Evolutionary conservation across 2,329 filamentous ascomycete genomes (phyloP), one percentile per base, ranked within the genome.

Genomic region (Monilinia vaccinii-corymbosi): DNA sequence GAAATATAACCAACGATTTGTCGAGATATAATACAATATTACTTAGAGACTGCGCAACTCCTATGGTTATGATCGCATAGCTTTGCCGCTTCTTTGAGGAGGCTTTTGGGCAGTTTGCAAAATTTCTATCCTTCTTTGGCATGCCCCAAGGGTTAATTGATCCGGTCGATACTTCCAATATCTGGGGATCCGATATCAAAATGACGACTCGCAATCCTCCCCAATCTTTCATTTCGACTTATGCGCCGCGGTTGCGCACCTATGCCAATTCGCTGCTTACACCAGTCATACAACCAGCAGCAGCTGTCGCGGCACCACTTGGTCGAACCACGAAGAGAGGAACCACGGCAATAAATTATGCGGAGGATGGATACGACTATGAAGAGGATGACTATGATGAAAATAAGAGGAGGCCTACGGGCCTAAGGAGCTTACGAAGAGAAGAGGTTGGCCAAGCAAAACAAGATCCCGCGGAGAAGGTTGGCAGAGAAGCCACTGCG

Each of bases 301-400:
- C 86, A 66, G 78, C 79, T 60, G 81, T 83, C n/a, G 74, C 83
- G 2, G 86, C 84, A 28, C 83, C 87, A 44, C 77, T 82, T 62
- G 81, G 89, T 68, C 85, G 93, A 72, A 96, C 89, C n/a, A 97
- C 94, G 10, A 97, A 99, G 78, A 88, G 94, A 74, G 94, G 94
- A 61, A 97, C 94, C 2, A 94, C 90, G 38, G 89, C 93, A 64
- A 94, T 97, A 75, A 99, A 97, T 76, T 99, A 99, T 72, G 93
- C 94, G 28, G 94, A 99, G 73, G 93, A 97, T 73, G 92, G 92
- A 50, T 96, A 87, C 71, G 93, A 97, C 66, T 91, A 93, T 69
- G 82, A 86, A 60, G 88, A 91, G 64, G 86, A 88, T 53, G 88
- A 91, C 64, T 87, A 90, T 59, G 79, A 83, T 62, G 83, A 90